Evolutionary conservation across 495 filamentous ascomycete species (phyloP), one percentile per base, ranked within the genome.

Genomic region (Cairneyella variabilis): DNA sequence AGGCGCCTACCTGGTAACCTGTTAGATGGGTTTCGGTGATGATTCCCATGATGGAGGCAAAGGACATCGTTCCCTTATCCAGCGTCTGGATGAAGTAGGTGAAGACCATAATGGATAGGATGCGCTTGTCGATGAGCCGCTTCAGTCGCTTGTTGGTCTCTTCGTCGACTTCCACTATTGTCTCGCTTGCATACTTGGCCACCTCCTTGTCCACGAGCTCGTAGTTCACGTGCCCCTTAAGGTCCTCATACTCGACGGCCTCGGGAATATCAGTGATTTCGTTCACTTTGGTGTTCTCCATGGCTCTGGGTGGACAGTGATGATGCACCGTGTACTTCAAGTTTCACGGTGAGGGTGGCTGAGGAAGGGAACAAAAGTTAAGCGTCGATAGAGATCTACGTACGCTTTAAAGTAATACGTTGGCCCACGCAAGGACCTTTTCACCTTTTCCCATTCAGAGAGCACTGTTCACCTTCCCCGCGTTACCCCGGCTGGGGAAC

Each of bases 51-150:
- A 80, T 77, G 3, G 77, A 74, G 1, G 77, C 68, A 55, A 80
- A 81, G 16, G 69, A 72, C 68, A 83, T 63, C 1, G 76, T 80
- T 2, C 78, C 78, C 66, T 83, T 82, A 45, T 80, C 77, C n/a
- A 83, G 57, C 3, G 78, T 73, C 49, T 83, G 81, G 3, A 82
- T 56, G 58, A 84, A 83, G 55, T 83, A 83, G 6, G 59, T 62
- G 14, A 53, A 59, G 16, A 73, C 59, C 69, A 74, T 71, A 36
- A 74, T 62, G 8, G 60, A 51, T 20, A 75, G 53, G 0, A 71
- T 64, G 3, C 68, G 52, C 41, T 56, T 63, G 42, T 73, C 65
- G n/a, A 75, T 68, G 49, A 72, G 32, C 8, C 50, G 52, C 53
- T 67, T 71, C 18, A 75, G 60, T 0, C 78, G 68, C 38, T 69